Evolutionary conservation across 2,329 filamentous ascomycete genomes (phyloP).

Genomic region (Xylariaceae sp.): DNA sequence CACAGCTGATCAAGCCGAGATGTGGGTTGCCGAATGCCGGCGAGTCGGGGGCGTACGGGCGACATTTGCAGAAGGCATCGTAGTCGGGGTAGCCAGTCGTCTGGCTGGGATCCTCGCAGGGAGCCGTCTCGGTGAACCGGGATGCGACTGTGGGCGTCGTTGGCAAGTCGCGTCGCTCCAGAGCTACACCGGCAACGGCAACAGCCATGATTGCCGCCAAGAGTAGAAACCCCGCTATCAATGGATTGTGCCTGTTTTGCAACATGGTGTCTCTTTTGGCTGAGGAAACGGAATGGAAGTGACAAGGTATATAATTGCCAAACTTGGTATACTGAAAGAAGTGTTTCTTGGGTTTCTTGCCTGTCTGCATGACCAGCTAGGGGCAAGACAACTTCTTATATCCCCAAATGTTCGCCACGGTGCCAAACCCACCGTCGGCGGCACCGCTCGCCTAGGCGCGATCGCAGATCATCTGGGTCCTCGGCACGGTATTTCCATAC

Average conservation of each 20-base stretch:
- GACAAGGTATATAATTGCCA: background rate
- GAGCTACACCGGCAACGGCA: background rate
- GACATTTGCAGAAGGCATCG: slow-evolving; percentile 30
- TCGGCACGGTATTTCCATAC: slow-evolving; percentile 8
- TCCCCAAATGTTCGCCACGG: background rate
- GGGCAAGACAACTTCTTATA: background rate
- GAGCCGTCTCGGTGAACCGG: slow-evolving; percentile 2
- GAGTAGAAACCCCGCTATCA: slow-evolving; percentile 4
- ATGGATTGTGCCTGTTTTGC: background rate
- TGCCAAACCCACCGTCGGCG: background rate
- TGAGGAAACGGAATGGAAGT: background rate
- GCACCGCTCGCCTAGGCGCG: slow-evolving; percentile 2
- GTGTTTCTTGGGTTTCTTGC: background rate
- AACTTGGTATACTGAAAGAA: no score
- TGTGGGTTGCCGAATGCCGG: slow-evolving; percentile 29
- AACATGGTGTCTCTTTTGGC: slow-evolving; percentile 10
- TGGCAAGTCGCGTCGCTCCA: slow-evolving; percentile 1
- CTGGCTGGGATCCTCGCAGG: slow-evolving; percentile 18
- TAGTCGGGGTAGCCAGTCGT: slow-evolving; percentile 29
- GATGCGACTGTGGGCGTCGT: slow-evolving; percentile 9
- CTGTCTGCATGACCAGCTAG: background rate
- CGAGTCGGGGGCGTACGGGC: slow-evolving; percentile 16
- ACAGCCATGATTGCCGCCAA: slow-evolving; percentile 1
- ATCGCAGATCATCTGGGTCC: slow-evolving; percentile 10
- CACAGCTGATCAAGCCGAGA: slow-evolving; percentile 29